Evolutionary conservation across 352 stramenopile genomes (phyloP), one percentile per base, ranked within the genome.

Genomic region (Peronospora destructor): DNA sequence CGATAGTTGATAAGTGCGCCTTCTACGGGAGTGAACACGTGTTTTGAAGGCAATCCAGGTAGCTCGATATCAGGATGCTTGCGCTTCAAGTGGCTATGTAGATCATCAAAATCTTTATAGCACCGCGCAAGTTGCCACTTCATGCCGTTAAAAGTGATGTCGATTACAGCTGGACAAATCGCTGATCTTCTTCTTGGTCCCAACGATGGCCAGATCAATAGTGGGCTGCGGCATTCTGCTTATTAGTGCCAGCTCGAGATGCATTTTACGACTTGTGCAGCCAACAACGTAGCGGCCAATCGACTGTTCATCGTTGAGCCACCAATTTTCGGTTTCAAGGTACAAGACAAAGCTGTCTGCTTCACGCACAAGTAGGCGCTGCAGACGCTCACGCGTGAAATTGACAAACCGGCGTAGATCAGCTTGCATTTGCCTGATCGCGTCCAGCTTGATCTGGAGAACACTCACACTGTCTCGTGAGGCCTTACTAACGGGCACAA

Each of bases 171-270:
- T 87, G 73, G 80, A 86, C 0, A 92, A 56, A 49, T 92, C 81
- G 49, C 81, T 92, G 17, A 87, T 58, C 60, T 84, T 87, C 54
- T 66, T 87, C 48, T 83, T 82, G n/a, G 73, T 85, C n/a, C 55
- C 47, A 0, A 71, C 57, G 37, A 92, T 88, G 1, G 51, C 51
- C 12, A 92, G 45, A 35, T 84, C 46, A 17, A 90, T 61, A 16
- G 64, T 80, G 13, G 81, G 76, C 10, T 76, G 68, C 4, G 81
- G 81, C 75, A 89, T 87, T 32, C 51, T 45, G 45, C 79, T 77
- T 13, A 77, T 46, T 4, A 64, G 56, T 1, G 59, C 45, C n/a
- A 84, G 35, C 38, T 61, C 21, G n/a, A 84, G 36, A 10, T 57
- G 16, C 40, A 75, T 45, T 28, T 37, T 59, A n/a, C 61, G 45